Evolutionary conservation across 257 asterid species (phyloP).

Genomic region (Primulina eburnea): DNA sequence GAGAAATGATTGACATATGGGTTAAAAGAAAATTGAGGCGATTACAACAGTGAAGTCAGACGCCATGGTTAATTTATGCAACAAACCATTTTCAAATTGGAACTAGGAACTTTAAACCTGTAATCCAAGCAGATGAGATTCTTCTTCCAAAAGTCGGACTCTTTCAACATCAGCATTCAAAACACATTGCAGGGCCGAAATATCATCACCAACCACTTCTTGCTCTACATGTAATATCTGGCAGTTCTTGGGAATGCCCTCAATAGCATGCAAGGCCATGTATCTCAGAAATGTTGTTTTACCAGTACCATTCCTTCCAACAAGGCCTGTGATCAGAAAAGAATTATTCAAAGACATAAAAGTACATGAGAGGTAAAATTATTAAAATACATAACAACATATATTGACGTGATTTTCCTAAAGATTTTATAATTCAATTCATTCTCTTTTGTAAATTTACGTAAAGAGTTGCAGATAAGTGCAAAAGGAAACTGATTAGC

Average conservation of each 20-base stretch:
- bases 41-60: constrained; percentile 19
- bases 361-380: constrained; percentile 6
- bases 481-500: not conserved
- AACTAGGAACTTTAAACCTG: constrained; percentile 58
- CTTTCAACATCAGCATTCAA: constrained; percentile 86
- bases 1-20: constrained; percentile 17
- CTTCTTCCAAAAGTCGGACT: constrained; percentile 81
- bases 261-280: constrained; percentile 98
- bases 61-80: constrained; percentile 22
- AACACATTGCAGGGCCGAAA: constrained; percentile 83
- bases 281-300: constrained; percentile 93
- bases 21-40: constrained; percentile 12
- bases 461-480: constrained; percentile 5
- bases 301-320: constrained; percentile 99
- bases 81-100: constrained; percentile 21
- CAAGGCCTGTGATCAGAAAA: constrained; percentile 62
- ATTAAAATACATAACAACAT: not conserved
- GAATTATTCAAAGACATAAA: constrained; percentile 17
- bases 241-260: constrained; percentile 93
- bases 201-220: constrained; percentile 91
- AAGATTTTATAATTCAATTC: constrained; percentile 2
- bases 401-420: not conserved
- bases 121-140: constrained; percentile 59
- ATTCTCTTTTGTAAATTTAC: not conserved
- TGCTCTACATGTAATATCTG: constrained; percentile 98